Conservation (phyloP, 2,329 filamentous ascomycete species). For the Arachnopeziza araneosa region DNA sequence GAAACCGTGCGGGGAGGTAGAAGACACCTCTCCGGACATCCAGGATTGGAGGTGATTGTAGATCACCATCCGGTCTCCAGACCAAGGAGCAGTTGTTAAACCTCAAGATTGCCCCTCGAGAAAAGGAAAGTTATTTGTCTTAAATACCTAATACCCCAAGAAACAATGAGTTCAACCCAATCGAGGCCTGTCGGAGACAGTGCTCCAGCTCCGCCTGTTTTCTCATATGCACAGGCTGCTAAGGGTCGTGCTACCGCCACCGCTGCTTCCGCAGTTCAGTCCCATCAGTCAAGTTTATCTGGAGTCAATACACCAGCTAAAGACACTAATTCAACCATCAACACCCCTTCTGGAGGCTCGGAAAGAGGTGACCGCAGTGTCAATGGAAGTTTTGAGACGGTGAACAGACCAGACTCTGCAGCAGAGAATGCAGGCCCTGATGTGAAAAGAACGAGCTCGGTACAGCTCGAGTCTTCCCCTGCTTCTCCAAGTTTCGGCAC, state of each 20-base stretch:
- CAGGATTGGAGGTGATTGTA: slow-evolving; percentile 25
- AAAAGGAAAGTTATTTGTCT: not conserved
- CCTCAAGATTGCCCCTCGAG: not conserved
- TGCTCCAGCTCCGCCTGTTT: slow-evolving; percentile 46
- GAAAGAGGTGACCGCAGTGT: slow-evolving; percentile 23
- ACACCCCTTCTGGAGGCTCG: slow-evolving; percentile 24
- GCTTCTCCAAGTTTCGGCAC: slow-evolving; percentile 51
- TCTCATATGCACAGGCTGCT: slow-evolving; percentile 94
- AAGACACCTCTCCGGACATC: slow-evolving; percentile 34
- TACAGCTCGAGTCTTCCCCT: slow-evolving; percentile 33
- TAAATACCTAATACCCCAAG: not conserved
- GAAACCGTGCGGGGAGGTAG: slow-evolving; percentile 33
- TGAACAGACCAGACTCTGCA: slow-evolving; percentile 15
- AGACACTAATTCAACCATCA: slow-evolving; percentile 22
- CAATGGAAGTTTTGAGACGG: slow-evolving; percentile 21
- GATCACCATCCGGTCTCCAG: slow-evolving; percentile 8
- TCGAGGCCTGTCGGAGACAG: slow-evolving; percentile 32
- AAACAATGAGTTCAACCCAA: slow-evolving; percentile 37
- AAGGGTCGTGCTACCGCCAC: slow-evolving; percentile 56
- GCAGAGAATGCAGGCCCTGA: slow-evolving; percentile 18
- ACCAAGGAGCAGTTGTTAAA: not conserved
- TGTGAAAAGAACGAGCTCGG: slow-evolving; percentile 16
- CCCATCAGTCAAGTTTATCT: slow-evolving; percentile 27
- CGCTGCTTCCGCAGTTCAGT: slow-evolving; percentile 22
- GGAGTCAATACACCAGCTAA: slow-evolving; percentile 28